Evolutionary conservation across 2,329 filamentous ascomycete species (phyloP), one percentile per base, ranked within the genome.

Genomic region (Sordariomycetes sp.): DNA sequence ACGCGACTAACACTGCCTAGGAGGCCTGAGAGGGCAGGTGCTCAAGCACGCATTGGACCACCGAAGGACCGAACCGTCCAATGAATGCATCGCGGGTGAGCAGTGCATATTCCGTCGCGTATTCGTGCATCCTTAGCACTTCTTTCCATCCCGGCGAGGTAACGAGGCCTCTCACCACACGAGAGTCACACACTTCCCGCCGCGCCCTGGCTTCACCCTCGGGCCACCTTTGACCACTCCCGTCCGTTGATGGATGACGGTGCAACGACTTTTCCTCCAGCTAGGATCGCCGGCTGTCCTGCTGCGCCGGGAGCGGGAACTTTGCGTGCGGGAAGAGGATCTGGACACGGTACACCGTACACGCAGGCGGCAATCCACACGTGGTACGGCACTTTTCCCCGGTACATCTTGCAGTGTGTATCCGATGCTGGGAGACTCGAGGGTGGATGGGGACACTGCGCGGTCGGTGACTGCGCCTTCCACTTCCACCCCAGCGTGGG

Each of bases 401-500:
- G n/a, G 22, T 24, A 50, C 6, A 10, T 50, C 17, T 10, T 50
- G 45, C 20, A 50, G 45, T 12, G 45, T 20, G 45, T 50, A 24
- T 50, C 45, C 45, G 45, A 24, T 50, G 45, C 45, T 50, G n/a
- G 12, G 22, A 22, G 45, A n/a, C 45, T 50, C 45, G 22, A 50
- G n/a, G 20, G 45, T 24, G 45, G 45, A 50, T 20, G 22, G 22
- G n/a, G 22, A 50, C n/a, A 12, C n/a, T 50, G 45, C 20, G 20
- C 10, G 53, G 53, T 54, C 42, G 54, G 54, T 36, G 54, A 42
- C 54, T 56, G 54, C 39, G 54, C 54, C 54, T 50, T 50, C 53
- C 53, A 28, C 35, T 35, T n/a, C n/a, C 52, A 50, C 42, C 54
- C 42, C 42, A 56, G 50, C 35, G 50, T 32, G 54, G 54, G 36